Evolutionary conservation across 2,329 filamentous ascomycete species (phyloP).

Genomic region (Aspergillus hortae): DNA sequence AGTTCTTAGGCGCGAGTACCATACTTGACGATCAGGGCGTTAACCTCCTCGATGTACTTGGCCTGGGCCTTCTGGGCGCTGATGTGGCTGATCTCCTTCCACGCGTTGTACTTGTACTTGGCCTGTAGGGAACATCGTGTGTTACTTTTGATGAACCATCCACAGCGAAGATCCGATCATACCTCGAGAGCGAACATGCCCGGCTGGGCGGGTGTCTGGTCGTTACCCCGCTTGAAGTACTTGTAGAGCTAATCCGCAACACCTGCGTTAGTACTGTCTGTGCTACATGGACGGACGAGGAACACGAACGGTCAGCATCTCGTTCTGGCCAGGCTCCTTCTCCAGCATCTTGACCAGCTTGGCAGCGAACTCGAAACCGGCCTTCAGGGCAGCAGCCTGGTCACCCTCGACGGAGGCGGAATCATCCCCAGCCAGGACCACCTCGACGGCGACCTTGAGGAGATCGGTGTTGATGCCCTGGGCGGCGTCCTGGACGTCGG

Average conservation of each 20-base stretch:
- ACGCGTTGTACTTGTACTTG: slow-evolving; percentile 77
- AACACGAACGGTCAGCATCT: slow-evolving; percentile 31
- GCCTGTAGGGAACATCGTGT: slow-evolving; percentile 45
- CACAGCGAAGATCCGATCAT: not conserved
- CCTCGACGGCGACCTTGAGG: slow-evolving; percentile 25
- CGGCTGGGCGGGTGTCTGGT: slow-evolving; percentile 14
- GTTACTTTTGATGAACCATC: slow-evolving; percentile 1
- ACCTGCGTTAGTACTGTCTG: not conserved
- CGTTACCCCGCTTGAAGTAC: slow-evolving; percentile 16
- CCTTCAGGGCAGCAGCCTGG: slow-evolving; percentile 21
- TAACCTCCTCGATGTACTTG: slow-evolving; percentile 70
- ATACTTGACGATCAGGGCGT: slow-evolving; percentile 66
- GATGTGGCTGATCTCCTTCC: slow-evolving; percentile 66
- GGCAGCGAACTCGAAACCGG: slow-evolving; percentile 30
- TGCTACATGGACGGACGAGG: not conserved
- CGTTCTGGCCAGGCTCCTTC: slow-evolving; percentile 19
- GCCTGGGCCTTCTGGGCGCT: slow-evolving; percentile 67
- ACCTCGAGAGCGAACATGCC: slow-evolving; percentile 19
- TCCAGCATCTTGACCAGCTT: slow-evolving; percentile 28
- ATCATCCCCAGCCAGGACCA: slow-evolving; percentile 16
- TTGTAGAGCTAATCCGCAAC: slow-evolving; percentile 13
- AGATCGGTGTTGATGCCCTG: slow-evolving; percentile 21
- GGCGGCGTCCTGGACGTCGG: slow-evolving; percentile 26
- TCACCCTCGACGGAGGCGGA: slow-evolving; percentile 14
- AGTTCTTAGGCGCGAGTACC: slow-evolving; percentile 37